Evolutionary conservation across 1,284 basidiomycete genomes (phyloP), one percentile per base, ranked within the genome.

Genomic region (Tranzscheliella williamsii): DNA sequence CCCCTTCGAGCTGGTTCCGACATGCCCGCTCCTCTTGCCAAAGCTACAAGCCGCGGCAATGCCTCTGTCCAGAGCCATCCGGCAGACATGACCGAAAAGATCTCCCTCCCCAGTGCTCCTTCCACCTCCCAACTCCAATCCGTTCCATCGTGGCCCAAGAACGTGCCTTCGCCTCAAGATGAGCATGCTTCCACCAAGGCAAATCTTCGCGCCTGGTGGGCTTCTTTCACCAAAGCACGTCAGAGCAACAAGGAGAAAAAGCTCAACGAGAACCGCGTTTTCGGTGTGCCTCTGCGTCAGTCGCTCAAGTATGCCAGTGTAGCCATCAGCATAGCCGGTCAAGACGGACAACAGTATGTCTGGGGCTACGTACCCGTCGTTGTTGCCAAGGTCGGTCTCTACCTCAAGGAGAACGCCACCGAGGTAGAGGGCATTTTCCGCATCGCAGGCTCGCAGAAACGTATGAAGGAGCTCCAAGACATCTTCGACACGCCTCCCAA

Each of bases 371-470:
- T 98, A 33, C 94, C 95, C 8, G 89, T 96, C 43, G 90, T 97
- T 47, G 93, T 98, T 27, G 95, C 93, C 47, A 95, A 96, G 79
- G 95, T 92, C 86, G 91, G 75, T 73, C 86, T 84, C 16, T 60
- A 49, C 42, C 44, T 77, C 41, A 77, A 77, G 40, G 72, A 75
- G 43, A 72, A 76, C 39, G 72, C 91, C 18, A 95, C 91, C 29
- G 91, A 94, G 78, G 86, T 94, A n/a, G 86, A 90, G 73, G 94
- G 94, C 16, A 90, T 91, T 1, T 98, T 98, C 78, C 89, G 95
- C 37, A 89, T 76, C 29, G 72, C 70, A 5, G 75, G 75, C 7
- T 97, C 49, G 89, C 88, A 85, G 63, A 95, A 91, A 79, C 86
- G 94, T 35, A 98, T 96, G 90, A 86, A 90, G 46, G 92, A 96